These are phyloP conservation scores for Paradendryphiella salina DNA, from an alignment of 2,329 filamentous ascomycete genomes.

Conservation along the genomic window DNA sequence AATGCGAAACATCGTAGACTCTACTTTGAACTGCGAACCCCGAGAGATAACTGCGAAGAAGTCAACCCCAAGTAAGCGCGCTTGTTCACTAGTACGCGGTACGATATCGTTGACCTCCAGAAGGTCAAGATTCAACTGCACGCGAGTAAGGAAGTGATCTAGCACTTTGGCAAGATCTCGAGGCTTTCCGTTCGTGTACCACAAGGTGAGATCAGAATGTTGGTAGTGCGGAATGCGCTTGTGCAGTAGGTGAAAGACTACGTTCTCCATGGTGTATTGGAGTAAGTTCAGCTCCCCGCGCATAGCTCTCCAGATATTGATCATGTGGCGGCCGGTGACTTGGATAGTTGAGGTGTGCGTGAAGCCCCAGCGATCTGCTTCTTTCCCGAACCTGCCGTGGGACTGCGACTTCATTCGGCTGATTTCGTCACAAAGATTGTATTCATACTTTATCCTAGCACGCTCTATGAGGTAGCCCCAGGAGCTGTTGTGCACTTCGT, in stretches of 20 bases:
- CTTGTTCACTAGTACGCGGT: constrained; percentile 88
- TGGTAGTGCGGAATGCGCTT: constrained; percentile 85
- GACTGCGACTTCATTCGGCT: constrained; percentile 85
- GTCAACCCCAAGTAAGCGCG: constrained; percentile 87
- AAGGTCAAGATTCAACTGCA: constrained; percentile 84
- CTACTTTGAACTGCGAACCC: constrained; percentile 97
- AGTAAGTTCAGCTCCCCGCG: constrained; percentile 85
- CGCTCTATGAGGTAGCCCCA: constrained; percentile 97
- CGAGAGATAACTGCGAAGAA: constrained; percentile 96
- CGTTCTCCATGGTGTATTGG: constrained; percentile 96
- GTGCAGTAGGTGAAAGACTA: constrained; percentile 87
- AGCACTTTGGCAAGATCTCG: constrained; percentile 74
- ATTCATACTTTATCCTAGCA: constrained; percentile 82
- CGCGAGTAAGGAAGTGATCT: constrained; percentile 74
- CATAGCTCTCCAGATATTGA: constrained; percentile 98
- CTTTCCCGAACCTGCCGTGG: constrained; percentile 81
- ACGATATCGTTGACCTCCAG: constrained; percentile 88
- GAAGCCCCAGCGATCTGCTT: constrained; percentile 89
- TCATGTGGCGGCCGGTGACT: constrained; percentile 92
- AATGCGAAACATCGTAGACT: constrained; percentile 98
- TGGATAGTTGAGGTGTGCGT: constrained; percentile 89
- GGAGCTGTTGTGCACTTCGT: constrained; percentile 88
- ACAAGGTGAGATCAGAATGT: constrained; percentile 75
- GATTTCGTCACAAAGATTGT: constrained; percentile 86
- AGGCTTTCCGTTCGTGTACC: constrained; percentile 73